Evolutionary conservation across 169 alveolate genomes (phyloP).

Genomic region (Toxoplasma gondii): DNA sequence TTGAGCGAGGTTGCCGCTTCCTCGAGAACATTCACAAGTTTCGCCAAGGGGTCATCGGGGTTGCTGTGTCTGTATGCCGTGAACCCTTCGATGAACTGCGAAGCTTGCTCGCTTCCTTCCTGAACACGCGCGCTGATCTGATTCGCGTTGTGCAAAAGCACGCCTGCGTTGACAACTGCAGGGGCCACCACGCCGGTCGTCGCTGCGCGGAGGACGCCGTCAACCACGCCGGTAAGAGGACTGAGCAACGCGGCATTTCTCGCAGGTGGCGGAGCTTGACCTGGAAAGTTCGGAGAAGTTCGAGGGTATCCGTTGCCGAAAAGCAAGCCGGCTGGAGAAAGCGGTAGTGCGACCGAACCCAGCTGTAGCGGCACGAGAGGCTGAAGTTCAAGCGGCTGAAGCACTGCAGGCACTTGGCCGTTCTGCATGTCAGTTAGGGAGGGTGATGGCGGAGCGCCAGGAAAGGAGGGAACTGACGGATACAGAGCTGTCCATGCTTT

Average conservation of each 20-base stretch:
- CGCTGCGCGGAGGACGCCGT: slow-evolving; percentile 27
- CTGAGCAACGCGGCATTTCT: background rate
- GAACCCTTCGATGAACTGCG: background rate
- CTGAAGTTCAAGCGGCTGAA: slow-evolving; percentile 19
- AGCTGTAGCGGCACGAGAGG: slow-evolving; percentile 13
- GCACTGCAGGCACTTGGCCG: background rate
- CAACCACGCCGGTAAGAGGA: background rate
- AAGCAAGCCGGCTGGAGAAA: too few relatives aligned
- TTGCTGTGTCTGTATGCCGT: background rate
- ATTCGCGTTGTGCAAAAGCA: background rate
- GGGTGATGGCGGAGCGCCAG: background rate
- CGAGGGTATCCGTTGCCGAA: too few relatives aligned
- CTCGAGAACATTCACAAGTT: background rate
- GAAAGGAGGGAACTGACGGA: background rate
- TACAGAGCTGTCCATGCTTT: background rate
- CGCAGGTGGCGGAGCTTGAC: background rate
- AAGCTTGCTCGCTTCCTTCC: slow-evolving; percentile 31
- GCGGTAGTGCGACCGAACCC: background rate
- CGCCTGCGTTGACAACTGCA: background rate
- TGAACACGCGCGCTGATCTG: slow-evolving; percentile 35
- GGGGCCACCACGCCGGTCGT: slow-evolving; percentile 36
- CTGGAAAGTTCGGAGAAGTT: too few relatives aligned
- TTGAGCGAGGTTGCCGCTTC: slow-evolving; percentile 11
- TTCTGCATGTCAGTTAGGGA: background rate
- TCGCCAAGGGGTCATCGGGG: slow-evolving; percentile 30